Base-by-base conservation (phyloP, 768 basidiomycete species). In the Trametes punicea region DNA sequence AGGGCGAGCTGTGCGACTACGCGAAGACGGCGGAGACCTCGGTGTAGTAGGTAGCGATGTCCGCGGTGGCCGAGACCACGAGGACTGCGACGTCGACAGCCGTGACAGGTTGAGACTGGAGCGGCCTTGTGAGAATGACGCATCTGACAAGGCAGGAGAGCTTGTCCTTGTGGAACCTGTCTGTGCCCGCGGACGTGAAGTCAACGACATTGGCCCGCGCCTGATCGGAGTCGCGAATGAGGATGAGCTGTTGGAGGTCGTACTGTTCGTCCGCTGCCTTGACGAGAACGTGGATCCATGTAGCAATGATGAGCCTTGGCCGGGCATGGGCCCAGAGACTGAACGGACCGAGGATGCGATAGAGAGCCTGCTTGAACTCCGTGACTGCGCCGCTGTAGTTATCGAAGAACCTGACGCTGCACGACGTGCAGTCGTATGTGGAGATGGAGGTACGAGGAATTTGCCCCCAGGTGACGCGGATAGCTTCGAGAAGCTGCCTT, bases 251-350 rank as follows among this genome's bases (percentile, higher is more conserved):
- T 40, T 78, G 10, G 77, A 75, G 0, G 76, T 71, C 46, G 86
- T 69, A 65, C 90, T 93, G 29, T 77, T 71, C 20, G 90, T 91
- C 20, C 91, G 80, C 64, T 93, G 91, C 27, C 91, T 82, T n/a
- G 91, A 93, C 29, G 91, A 79, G 68, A 84, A 90, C 7, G 91
- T 93, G 4, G 90, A 78, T 27, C 75, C 74, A 57, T 79, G 77
- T 18, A 89, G 47, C 18, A 73, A 50, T 6, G 61, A 56, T 1
- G 51, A 69, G 13, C 71, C 63, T 20, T 74, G 65, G 18, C 78
- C 72, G n/a, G 75, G 68, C 54, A 80, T 70, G 9, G 88, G 83
- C 25, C 89, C 88, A 20, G 90, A 90, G 16, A 84, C 81, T 15
- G 89, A 87, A 50, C 91, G 81, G 50, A 67, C 74, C 4, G 78